A percentile compares a stretch with the other conserved stretches of the same genome.
phyloP scores from a whole-genome alignment of 768 basidiomycete genomes.

The Xerocomus brunneocitrinus region DNA sequence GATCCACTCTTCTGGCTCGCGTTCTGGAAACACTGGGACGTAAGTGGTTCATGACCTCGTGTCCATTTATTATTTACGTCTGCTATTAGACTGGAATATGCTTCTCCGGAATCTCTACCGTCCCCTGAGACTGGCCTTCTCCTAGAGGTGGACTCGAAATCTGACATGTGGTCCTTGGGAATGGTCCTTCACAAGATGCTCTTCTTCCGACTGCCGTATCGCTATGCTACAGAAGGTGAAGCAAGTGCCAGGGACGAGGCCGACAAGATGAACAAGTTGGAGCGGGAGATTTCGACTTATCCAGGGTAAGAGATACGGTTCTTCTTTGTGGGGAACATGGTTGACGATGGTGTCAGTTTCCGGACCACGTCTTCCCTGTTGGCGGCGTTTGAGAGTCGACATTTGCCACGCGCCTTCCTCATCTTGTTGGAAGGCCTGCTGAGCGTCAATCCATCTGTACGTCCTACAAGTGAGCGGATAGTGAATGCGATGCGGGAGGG shows the following conservation, averaged over 20 bases:
- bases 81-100: slow-evolving; percentile 66
- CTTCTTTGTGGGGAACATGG: background rate
- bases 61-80: background rate
- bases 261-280: slow-evolving; percentile 65
- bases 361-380: slow-evolving; percentile 47
- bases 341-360: slow-evolving; percentile 38
- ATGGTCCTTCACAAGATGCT: slow-evolving; percentile 93
- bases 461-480: slow-evolving; percentile 74
- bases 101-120: slow-evolving; percentile 83
- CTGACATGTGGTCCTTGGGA: slow-evolving; percentile 96
- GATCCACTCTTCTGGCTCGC: slow-evolving; percentile 59
- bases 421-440: slow-evolving; percentile 71
- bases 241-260: slow-evolving; percentile 46
- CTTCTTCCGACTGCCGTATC: slow-evolving; percentile 87
- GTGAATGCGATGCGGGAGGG: slow-evolving; percentile 64
- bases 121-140: slow-evolving; percentile 61
- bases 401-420: slow-evolving; percentile 66
- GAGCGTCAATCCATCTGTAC: slow-evolving; percentile 50
- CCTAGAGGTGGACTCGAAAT: slow-evolving; percentile 74
- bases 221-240: slow-evolving; percentile 60
- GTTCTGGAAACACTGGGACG: slow-evolving; percentile 96
- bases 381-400: slow-evolving; percentile 61
- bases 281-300: slow-evolving; percentile 70
- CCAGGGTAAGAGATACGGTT: slow-evolving; percentile 49
- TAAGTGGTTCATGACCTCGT: slow-evolving; percentile 35